Evolutionary conservation across 2,329 filamentous ascomycete species (phyloP).

Genomic region (Fusarium dlaminii): DNA sequence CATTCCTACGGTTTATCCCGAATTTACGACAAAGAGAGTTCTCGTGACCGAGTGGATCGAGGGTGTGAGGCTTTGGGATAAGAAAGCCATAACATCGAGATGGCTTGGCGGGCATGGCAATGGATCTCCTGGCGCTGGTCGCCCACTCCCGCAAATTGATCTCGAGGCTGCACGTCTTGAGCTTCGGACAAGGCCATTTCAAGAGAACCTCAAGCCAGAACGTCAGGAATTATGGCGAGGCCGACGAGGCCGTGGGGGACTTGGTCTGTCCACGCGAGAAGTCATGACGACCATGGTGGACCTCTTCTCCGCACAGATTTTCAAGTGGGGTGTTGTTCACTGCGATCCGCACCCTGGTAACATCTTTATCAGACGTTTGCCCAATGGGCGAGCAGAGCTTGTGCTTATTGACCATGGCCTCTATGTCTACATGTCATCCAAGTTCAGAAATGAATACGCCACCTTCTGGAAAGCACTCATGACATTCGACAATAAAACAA

Average conservation of each 20-base stretch:
- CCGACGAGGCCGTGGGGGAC: constrained; percentile 74
- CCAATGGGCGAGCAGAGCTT: constrained; percentile 84
- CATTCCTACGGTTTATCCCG: constrained; percentile 83
- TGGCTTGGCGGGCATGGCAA: constrained; percentile 83
- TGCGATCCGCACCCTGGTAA: constrained; percentile 98
- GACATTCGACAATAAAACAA: constrained; percentile 88
- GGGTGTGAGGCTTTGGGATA: constrained; percentile 92
- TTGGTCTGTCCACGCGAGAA: constrained; percentile 82
- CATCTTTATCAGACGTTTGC: constrained; percentile 90
- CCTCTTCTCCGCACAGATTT: constrained; percentile 97
- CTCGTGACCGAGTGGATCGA: constrained; percentile 99
- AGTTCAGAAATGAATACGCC: constrained; percentile 87
- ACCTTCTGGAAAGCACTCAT: constrained; percentile 94
- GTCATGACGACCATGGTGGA: constrained; percentile 98
- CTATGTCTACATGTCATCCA: constrained; percentile 88
- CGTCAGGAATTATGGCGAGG: constrained; percentile 80
- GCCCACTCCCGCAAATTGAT: constrained; percentile 64
- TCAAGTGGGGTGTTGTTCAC: constrained; percentile 94
- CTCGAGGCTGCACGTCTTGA: constrained; percentile 56
- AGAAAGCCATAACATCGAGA: constrained; percentile 76
- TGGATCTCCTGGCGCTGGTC: constrained; percentile 81
- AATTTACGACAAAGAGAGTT: constrained; percentile 83
- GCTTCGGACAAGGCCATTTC: constrained; percentile 61
- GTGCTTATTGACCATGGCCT: constrained; percentile 97
- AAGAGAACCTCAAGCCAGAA: constrained; percentile 78